phyloP scores from a whole-genome alignment of 306 rosid species.

The Cicer cuneatum region DNA sequence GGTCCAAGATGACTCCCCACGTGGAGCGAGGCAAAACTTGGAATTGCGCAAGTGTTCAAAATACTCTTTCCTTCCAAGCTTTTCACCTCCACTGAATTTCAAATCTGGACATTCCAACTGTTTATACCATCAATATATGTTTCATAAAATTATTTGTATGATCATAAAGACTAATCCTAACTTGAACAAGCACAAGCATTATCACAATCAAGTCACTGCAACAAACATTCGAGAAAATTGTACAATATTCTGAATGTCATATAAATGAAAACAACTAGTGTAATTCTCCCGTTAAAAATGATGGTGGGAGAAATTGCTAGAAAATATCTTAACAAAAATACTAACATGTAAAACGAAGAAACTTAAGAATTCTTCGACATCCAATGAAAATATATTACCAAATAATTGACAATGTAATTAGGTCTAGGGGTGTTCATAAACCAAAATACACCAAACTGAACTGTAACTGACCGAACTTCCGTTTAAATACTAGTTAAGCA shows the following conservation, averaged over 20 bases:
- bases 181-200: constrained; percentile 35
- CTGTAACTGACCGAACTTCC: too few relatives aligned
- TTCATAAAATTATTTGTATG: constrained; percentile 36
- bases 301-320: constrained; percentile 7
- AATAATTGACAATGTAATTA: neutral
- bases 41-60: constrained; percentile 87
- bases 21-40: constrained; percentile 94
- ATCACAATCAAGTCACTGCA: constrained; percentile 11
- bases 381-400: neutral
- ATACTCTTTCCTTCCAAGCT: constrained; percentile 79
- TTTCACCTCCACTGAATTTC: constrained; percentile 82
- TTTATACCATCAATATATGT: constrained; percentile 58
- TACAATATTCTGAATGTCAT: constrained; percentile 17
- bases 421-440: too few relatives aligned
- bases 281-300: neutral
- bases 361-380: constrained; percentile 11
- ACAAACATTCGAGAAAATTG: constrained; percentile 3
- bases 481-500: too few relatives aligned
- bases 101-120: constrained; percentile 98
- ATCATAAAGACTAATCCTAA: constrained; percentile 32
- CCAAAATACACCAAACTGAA: too few relatives aligned
- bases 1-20: constrained; percentile 99
- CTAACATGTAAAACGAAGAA: constrained; percentile 15
- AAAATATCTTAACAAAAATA: neutral
- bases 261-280: neutral